Conservation (phyloP, 2,329 filamentous ascomycete species). For the Penicillium sp. region DNA sequence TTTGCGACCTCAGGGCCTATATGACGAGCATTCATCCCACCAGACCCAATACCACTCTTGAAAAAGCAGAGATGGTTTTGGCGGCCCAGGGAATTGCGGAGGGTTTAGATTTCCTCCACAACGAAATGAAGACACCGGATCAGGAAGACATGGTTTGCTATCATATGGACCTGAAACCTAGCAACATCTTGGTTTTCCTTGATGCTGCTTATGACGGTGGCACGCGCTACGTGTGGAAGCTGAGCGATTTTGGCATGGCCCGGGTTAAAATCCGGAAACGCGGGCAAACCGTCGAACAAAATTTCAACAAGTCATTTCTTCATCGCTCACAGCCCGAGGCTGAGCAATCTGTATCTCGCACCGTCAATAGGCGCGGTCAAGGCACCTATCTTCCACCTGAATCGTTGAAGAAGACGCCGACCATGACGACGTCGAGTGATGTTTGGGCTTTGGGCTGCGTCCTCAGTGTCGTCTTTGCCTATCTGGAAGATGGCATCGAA, state of each 20-base stretch:
- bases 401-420: slow-evolving; percentile 18
- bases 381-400: slow-evolving; percentile 41
- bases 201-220: slow-evolving; percentile 14
- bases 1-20: slow-evolving; percentile 36
- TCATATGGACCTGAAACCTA: slow-evolving; percentile 41
- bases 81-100: slow-evolving; percentile 30
- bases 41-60: slow-evolving; percentile 15
- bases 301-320: slow-evolving; percentile 24
- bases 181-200: slow-evolving; percentile 31
- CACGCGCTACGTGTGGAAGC: slow-evolving; percentile 33
- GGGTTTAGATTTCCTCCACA: slow-evolving; percentile 37
- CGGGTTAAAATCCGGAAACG: slow-evolving; percentile 28
- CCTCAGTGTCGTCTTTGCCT: slow-evolving; percentile 37
- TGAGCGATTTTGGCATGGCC: slow-evolving; percentile 43
- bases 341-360: slow-evolving; percentile 14
- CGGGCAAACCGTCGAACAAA: slow-evolving; percentile 18
- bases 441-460: slow-evolving; percentile 43
- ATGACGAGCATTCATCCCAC: slow-evolving; percentile 25
- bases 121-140: slow-evolving; percentile 25
- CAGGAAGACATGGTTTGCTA: slow-evolving; percentile 34
- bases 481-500: slow-evolving; percentile 28
- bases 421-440: slow-evolving; percentile 35
- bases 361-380: slow-evolving; percentile 26
- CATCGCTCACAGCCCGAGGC: slow-evolving; percentile 16
- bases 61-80: slow-evolving; percentile 25